Conservation (phyloP, 1,284 basidiomycete genomes). For the Tilletia caries region DNA sequence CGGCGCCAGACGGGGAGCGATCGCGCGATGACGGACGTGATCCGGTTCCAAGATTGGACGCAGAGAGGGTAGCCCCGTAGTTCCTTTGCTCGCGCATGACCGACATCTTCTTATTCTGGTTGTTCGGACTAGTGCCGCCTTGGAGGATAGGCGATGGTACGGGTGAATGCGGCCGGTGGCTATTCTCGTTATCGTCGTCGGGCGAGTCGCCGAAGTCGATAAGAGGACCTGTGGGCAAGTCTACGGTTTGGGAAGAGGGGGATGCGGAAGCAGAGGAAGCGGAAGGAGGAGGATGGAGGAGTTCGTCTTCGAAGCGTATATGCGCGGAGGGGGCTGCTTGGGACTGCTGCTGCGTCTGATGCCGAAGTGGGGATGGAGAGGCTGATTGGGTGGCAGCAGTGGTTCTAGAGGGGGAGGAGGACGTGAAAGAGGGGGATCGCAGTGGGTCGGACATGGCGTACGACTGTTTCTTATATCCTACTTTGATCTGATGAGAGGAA, state of each 20-base stretch:
- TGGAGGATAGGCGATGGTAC: neutral
- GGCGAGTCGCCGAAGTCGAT: neutral
- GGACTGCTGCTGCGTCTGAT: neutral
- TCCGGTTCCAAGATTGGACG: neutral
- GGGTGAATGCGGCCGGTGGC: neutral
- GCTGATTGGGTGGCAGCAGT: neutral
- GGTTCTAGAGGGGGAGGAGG: too few species aligned
- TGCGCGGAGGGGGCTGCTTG: neutral
- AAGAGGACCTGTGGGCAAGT: neutral
- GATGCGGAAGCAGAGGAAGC: too few species aligned
- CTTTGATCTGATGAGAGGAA: neutral
- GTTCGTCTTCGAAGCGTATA: slow-evolving; percentile 11
- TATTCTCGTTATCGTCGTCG: neutral
- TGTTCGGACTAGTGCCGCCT: neutral
- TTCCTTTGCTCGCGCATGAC: slow-evolving; percentile 9
- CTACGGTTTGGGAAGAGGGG: neutral
- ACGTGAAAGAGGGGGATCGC: neutral
- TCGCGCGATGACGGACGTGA: neutral
- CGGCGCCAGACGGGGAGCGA: neutral
- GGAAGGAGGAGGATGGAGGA: neutral
- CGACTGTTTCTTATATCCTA: neutral
- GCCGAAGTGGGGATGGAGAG: neutral
- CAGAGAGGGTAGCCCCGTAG: slow-evolving; percentile 8
- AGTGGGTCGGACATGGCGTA: neutral
- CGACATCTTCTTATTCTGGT: neutral